Evolutionary conservation across 768 basidiomycete species (phyloP).

Genomic region (Collybiopsis luxurians): DNA sequence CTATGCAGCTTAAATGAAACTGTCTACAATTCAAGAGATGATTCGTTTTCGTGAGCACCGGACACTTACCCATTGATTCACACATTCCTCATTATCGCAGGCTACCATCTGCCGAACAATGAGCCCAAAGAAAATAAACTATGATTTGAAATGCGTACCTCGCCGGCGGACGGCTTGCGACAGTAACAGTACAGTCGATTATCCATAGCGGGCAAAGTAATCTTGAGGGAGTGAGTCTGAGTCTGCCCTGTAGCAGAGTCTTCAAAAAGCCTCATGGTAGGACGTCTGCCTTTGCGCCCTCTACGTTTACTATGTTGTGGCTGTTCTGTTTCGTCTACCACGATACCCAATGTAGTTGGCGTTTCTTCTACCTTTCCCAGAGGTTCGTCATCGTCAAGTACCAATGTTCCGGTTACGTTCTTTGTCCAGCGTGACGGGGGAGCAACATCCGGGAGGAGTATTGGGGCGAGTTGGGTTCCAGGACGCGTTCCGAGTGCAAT

Average conservation of each 20-base stretch:
- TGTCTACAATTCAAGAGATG: background rate
- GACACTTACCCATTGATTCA: slow-evolving; percentile 6
- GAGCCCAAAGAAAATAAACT: background rate
- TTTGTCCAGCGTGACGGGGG: slow-evolving; percentile 28
- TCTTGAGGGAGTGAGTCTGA: slow-evolving; percentile 25
- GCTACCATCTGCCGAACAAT: slow-evolving; percentile 1
- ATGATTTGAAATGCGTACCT: slow-evolving; percentile 40
- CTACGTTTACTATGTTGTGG: slow-evolving; percentile 2
- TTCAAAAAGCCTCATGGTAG: slow-evolving; percentile 5
- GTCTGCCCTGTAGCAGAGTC: slow-evolving; percentile 16
- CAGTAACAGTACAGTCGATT: slow-evolving; percentile 80
- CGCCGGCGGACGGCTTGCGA: slow-evolving; percentile 75
- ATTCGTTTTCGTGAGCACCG: background rate
- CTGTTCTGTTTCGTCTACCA: slow-evolving; percentile 5
- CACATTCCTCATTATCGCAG: slow-evolving; percentile 5
- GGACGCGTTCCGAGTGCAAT: slow-evolving; percentile 51
- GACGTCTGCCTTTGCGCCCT: slow-evolving; percentile 16
- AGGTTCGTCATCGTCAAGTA: slow-evolving; percentile 28
- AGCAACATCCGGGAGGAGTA: slow-evolving; percentile 62
- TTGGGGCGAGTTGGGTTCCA: slow-evolving; percentile 45
- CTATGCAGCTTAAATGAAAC: slow-evolving; percentile 4
- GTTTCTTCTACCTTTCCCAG: slow-evolving; percentile 11
- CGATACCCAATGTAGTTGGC: slow-evolving; percentile 7
- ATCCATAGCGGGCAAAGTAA: slow-evolving; percentile 35
- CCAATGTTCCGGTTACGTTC: slow-evolving; percentile 1